These are phyloP conservation scores for Ricinus communis DNA, from an alignment of 345 rosid species.

Conservation along the genomic window DNA sequence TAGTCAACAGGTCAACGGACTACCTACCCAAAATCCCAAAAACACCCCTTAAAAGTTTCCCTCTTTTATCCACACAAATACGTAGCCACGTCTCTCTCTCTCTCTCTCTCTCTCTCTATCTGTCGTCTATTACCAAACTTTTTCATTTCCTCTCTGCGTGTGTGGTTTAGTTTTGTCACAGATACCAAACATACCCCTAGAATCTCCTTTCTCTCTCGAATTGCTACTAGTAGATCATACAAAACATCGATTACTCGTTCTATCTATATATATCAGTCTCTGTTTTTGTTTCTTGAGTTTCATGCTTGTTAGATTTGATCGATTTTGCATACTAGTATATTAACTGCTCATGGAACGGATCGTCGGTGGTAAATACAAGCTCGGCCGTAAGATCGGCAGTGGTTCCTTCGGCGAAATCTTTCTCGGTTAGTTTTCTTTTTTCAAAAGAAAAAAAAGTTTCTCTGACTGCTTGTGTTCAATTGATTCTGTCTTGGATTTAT, in stretches of 20 bases:
- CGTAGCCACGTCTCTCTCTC: neutral
- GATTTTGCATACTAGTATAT: neutral
- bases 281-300: neutral
- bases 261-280: neutral
- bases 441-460: too few species aligned
- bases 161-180: conserved; percentile 28
- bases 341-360: conserved; percentile 51
- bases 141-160: neutral
- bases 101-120: neutral
- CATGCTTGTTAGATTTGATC: neutral
- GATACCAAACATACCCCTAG: neutral
- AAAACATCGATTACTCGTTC: neutral
- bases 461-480: neutral
- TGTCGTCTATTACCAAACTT: conserved; percentile 15
- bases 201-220: neutral
- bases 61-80: conserved; percentile 11
- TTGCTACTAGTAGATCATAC: neutral
- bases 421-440: conserved; percentile 53
- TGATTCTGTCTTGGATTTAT: neutral
- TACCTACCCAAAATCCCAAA: conserved; percentile 22
- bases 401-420: conserved; percentile 96
- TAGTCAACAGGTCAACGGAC: conserved; percentile 4
- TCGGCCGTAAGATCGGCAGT: conserved; percentile 90
- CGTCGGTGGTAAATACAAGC: conserved; percentile 86
- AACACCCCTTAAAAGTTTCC: conserved; percentile 22